Evolutionary conservation across 2,329 filamentous ascomycete genomes (phyloP), one percentile per base, ranked within the genome.

Genomic region (Calonectria honghensis): DNA sequence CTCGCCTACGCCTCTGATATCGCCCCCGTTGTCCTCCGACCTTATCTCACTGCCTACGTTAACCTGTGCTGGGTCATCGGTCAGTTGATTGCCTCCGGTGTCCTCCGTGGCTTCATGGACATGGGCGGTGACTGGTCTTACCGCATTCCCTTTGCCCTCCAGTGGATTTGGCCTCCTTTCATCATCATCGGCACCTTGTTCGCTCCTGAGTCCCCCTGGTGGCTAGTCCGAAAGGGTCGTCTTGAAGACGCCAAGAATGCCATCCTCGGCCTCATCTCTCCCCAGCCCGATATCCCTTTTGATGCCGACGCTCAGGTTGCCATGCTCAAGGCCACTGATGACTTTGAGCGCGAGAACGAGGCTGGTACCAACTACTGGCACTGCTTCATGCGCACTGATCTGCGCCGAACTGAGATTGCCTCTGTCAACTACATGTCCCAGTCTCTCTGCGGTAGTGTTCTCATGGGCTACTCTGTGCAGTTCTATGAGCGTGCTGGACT

Each of bases 1-100:
- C 88, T 90, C 66, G 91, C 92, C 2, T 94, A 94, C 76, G 92
- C 91, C 10, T 90, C 90, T 51, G 92, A 94, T 80, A 92, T 94
- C 59, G 93, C 92, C 79, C 93, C 93, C 0, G 89, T 94, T 7
- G 74, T 80, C 4, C 73, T 90, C 2, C 85, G 89, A n/a, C 83
- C 86, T 5, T 89, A 89, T 73, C 82, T 90, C 13, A 89, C 87
- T 1, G 85, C 85, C 1, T 88, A 88, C 67, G 85, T 87, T 70
- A 89, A 89, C 72, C 82, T 90, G 57, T 89, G 88, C 79, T 89
- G 87, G 85, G 86, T 87, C 16, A 85, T 89, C 5, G 88, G 88
- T 3, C 87, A 89, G 73, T 76, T 90, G 41, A 83, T 88, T 32
- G 84, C 85, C 0, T 84, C 86, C 0, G 87, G 85, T 0, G 85